These are phyloP conservation scores for Malassezia obtusa DNA, from an alignment of 1,284 basidiomycete species.

Conservation along the genomic window DNA sequence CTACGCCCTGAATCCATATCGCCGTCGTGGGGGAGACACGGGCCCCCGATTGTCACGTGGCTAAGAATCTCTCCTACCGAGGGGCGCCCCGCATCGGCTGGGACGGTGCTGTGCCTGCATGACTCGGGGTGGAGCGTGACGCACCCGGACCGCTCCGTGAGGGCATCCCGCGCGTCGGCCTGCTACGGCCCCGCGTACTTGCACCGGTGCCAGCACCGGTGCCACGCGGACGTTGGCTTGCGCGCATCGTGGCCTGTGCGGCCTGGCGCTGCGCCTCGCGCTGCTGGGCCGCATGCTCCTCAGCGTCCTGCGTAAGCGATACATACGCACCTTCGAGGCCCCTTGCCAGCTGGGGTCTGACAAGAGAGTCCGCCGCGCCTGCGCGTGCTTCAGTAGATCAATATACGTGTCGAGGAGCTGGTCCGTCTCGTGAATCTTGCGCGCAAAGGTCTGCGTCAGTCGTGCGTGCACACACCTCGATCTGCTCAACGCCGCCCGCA, in stretches of 20 bases:
- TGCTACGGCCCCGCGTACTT: neutral
- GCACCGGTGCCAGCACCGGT: neutral
- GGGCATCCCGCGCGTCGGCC: neutral
- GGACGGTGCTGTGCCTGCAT: no score
- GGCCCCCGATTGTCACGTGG: no score
- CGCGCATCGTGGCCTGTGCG: neutral
- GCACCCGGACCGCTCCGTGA: no score
- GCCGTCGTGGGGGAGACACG: no score
- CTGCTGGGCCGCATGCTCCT: neutral
- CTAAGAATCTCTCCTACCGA: no score
- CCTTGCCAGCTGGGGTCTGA: conserved; percentile 39
- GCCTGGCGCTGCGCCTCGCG: neutral
- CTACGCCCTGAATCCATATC: neutral
- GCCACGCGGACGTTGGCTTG: neutral
- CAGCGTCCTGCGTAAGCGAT: neutral
- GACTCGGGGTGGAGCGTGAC: no score
- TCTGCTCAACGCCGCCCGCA: conserved; percentile 26
- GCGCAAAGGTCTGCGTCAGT: conserved; percentile 23
- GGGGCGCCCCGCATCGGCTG: no score
- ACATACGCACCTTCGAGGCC: conserved; percentile 20
- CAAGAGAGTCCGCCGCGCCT: conserved; percentile 32
- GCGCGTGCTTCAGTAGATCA: conserved; percentile 30
- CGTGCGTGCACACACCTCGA: conserved; percentile 25
- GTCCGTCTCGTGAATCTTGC: conserved; percentile 30
- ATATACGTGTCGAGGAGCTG: conserved; percentile 39